A percentile compares a stretch with the other conserved stretches of the same genome.
Conservation (phyloP, 1,284 basidiomycete genomes). For the Vanrija humicola region DNA sequence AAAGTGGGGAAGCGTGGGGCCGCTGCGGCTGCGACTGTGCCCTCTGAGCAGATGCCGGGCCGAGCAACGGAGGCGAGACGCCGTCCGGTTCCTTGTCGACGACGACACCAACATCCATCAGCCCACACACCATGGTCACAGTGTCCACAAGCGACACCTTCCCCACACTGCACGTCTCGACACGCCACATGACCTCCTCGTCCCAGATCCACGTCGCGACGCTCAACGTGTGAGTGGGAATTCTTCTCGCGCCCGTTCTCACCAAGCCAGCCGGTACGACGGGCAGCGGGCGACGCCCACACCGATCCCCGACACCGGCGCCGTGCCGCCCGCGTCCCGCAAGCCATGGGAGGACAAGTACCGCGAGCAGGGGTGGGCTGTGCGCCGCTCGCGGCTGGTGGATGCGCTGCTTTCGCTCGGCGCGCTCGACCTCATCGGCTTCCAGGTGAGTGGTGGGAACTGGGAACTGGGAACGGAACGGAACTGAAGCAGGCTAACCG, state of each 20-base stretch:
- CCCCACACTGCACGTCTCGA: neutral
- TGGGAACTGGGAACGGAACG: neutral
- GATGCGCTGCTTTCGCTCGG: slow-evolving; percentile 33
- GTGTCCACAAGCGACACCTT: neutral
- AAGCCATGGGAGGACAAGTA: slow-evolving; percentile 12
- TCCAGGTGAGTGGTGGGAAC: slow-evolving; percentile 23
- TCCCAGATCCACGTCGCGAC: slow-evolving; percentile 31
- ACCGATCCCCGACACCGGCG: slow-evolving; percentile 28
- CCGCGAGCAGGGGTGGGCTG: slow-evolving; percentile 37
- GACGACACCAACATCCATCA: neutral
- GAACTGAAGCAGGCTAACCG: neutral
- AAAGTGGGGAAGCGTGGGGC: neutral
- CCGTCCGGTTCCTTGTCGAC: neutral
- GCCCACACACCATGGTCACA: neutral
- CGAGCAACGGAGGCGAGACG: neutral
- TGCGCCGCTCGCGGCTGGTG: slow-evolving; percentile 37
- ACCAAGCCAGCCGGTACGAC: slow-evolving; percentile 30
- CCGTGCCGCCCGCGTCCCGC: slow-evolving; percentile 14
- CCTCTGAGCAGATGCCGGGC: neutral
- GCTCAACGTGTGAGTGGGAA: slow-evolving; percentile 38
- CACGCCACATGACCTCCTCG: neutral
- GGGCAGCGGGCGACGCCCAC: slow-evolving; percentile 21
- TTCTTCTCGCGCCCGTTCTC: neutral
- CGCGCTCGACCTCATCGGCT: slow-evolving; percentile 49
- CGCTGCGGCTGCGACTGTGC: neutral